Conservation (phyloP, 257 asterid species). For the Solanum piurae region DNA sequence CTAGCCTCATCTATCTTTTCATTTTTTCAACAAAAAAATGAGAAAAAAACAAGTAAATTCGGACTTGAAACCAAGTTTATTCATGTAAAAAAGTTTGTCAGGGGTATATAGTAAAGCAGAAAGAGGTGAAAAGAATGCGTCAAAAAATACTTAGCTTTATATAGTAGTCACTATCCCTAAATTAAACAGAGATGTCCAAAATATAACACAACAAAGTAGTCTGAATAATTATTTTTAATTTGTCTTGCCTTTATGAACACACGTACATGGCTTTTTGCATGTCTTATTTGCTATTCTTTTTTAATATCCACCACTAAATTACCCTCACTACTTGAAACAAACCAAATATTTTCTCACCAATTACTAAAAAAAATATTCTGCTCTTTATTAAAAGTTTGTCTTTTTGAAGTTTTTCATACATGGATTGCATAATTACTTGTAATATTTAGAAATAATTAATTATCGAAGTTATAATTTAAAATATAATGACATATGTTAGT, state of each 20-base stretch:
- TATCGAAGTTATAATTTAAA: no score
- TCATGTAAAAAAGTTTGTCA: not conserved
- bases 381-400: accelerated
- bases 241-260: not conserved
- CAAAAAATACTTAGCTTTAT: not conserved
- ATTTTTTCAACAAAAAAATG: no score
- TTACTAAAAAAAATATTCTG: no score
- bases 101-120: not conserved
- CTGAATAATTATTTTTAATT: no score
- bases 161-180: not conserved
- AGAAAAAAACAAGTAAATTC: not conserved
- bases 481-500: no score
- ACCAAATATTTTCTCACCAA: not conserved
- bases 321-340: not conserved
- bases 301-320: no score
- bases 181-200: not conserved
- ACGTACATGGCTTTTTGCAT: not conserved
- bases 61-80: not conserved
- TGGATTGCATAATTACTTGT: not conserved
- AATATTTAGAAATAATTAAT: no score
- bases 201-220: not conserved
- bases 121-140: not conserved
- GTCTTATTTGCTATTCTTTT: no score
- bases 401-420: not conserved
- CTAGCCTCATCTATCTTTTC: not conserved